Evolutionary conservation across 495 filamentous ascomycete species (phyloP).

Genomic region (Penicillium goetzii): DNA sequence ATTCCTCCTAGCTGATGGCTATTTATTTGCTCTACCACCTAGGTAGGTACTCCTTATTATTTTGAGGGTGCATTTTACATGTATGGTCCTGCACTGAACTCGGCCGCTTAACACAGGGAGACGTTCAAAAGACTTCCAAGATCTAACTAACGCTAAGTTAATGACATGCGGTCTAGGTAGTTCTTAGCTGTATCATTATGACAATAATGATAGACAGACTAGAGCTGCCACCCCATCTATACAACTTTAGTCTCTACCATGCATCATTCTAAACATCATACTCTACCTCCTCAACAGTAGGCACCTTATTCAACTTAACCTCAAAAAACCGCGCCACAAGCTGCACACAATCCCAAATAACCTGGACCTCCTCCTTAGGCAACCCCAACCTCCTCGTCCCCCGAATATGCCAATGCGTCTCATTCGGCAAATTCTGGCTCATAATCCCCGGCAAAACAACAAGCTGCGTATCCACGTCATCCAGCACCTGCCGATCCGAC

Average conservation of each 20-base stretch:
- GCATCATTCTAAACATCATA: constrained; percentile 37
- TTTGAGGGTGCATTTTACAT: too few relatives aligned
- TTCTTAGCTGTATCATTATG: too few relatives aligned
- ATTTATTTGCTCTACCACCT: too few relatives aligned
- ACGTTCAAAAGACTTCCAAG: too few relatives aligned
- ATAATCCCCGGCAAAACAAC: constrained; percentile 61
- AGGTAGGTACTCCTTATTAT: too few relatives aligned
- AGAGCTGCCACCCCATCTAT: too few relatives aligned
- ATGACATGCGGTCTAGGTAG: too few relatives aligned
- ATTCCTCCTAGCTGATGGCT: too few relatives aligned
- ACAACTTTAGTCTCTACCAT: neutral
- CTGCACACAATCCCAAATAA: constrained; percentile 45
- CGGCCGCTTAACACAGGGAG: too few relatives aligned
- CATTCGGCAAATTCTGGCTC: constrained; percentile 57
- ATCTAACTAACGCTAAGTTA: too few relatives aligned
- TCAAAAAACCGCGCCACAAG: constrained; percentile 44
- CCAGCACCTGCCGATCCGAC: constrained; percentile 55
- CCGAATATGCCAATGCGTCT: constrained; percentile 63
- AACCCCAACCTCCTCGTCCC: constrained; percentile 57
- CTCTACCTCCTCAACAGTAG: constrained; percentile 52
- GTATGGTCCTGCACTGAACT: too few relatives aligned
- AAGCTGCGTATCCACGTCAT: constrained; percentile 57
- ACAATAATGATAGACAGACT: too few relatives aligned
- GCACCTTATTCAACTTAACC: constrained; percentile 47
- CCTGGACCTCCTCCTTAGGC: constrained; percentile 53